phyloP scores from a whole-genome alignment of 2,329 filamentous ascomycete genomes.

The Endoconidiophora laricicola region DNA sequence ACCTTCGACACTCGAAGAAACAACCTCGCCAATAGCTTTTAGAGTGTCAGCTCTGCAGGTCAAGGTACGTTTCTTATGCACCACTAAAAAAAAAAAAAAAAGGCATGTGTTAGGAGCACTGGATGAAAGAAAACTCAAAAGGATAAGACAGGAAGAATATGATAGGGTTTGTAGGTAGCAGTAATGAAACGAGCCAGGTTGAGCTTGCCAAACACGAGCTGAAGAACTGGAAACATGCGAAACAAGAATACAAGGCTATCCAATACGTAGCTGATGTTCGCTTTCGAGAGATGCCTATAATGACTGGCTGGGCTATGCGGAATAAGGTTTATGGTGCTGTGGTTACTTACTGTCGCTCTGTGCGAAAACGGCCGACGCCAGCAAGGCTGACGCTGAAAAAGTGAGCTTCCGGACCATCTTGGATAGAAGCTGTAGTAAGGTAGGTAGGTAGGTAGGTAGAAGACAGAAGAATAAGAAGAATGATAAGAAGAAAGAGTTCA shows the following conservation, averaged over 20 bases:
- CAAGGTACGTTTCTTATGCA: slow-evolving; percentile 1
- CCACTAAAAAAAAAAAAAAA: neutral
- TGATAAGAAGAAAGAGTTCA: too few relatives aligned
- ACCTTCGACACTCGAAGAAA: neutral
- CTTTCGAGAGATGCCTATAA: too few relatives aligned
- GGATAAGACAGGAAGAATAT: neutral
- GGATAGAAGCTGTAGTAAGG: neutral
- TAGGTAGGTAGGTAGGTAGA: too few relatives aligned
- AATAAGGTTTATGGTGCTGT: too few relatives aligned
- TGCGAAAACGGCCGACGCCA: neutral
- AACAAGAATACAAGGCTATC: slow-evolving; percentile 1
- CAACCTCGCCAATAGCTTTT: slow-evolving; percentile 5
- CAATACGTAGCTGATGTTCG: neutral
- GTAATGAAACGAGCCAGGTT: too few relatives aligned
- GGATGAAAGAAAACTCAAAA: neutral
- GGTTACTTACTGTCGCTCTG: neutral
- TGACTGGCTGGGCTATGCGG: too few relatives aligned
- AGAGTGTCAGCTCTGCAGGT: slow-evolving; percentile 8
- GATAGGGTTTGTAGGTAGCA: too few relatives aligned
- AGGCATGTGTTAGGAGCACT: neutral
- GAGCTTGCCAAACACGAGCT: neutral
- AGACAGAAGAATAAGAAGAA: too few relatives aligned
- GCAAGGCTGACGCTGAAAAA: slow-evolving; percentile 1
- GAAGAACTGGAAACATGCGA: neutral
- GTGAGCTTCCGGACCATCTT: slow-evolving; percentile 6